A percentile compares a stretch with the other conserved stretches of the same genome.
Evolutionary conservation across 176 grass and related monocot species (phyloP).

Genomic region (Aechmea fasciata): DNA sequence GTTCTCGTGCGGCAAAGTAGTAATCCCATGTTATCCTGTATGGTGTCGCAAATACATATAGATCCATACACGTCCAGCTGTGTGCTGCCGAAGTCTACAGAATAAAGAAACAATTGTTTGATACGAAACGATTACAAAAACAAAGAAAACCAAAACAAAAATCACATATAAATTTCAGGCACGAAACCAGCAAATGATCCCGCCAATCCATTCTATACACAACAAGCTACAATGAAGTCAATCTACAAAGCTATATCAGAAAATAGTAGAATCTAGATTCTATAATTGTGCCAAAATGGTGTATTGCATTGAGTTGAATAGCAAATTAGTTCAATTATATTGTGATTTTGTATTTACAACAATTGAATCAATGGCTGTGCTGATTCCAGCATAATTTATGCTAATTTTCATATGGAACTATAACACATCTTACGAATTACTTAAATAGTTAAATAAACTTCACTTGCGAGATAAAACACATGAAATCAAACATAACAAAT

Average conservation of each 20-base stretch:
- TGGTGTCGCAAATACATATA: constrained; percentile 88
- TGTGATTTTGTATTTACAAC: too few relatives aligned
- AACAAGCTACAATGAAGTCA: too few relatives aligned
- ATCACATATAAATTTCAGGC: not conserved
- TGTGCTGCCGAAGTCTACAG: constrained; percentile 61
- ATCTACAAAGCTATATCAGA: too few relatives aligned
- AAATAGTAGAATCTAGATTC: too few relatives aligned
- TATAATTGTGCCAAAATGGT: too few relatives aligned
- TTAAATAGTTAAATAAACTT: too few relatives aligned
- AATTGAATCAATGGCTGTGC: too few relatives aligned
- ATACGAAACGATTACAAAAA: not conserved
- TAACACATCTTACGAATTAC: not conserved
- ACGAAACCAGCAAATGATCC: too few relatives aligned
- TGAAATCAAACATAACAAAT: not conserved
- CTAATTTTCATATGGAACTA: not conserved
- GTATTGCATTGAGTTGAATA: too few relatives aligned
- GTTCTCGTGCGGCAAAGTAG: constrained; percentile 54
- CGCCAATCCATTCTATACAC: too few relatives aligned
- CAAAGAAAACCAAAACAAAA: not conserved
- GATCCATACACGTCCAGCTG: constrained; percentile 96
- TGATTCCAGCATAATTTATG: not conserved
- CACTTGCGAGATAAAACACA: not conserved
- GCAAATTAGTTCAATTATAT: too few relatives aligned
- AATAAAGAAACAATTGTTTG: constrained; percentile 14
- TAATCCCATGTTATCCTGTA: constrained; percentile 95